These are phyloP conservation scores for Pyrrhoderma lamaoense DNA, from an alignment of 1,284 basidiomycete species.

Conservation along the genomic window DNA sequence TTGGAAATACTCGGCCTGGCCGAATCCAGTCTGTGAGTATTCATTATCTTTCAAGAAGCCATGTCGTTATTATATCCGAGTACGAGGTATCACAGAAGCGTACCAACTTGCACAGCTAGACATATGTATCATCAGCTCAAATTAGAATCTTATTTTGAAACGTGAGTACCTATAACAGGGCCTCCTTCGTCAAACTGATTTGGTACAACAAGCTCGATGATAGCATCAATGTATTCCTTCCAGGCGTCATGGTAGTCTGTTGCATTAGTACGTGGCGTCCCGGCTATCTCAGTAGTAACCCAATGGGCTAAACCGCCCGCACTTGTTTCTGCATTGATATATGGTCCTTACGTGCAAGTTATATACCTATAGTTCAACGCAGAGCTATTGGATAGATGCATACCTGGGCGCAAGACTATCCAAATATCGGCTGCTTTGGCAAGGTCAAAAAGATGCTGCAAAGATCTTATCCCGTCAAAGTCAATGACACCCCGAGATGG, in stretches of 20 bases:
- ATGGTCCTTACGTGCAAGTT: conserved; percentile 29
- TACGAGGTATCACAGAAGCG: conserved; percentile 13
- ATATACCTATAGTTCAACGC: too few relatives aligned
- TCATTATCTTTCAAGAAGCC: conserved; percentile 60
- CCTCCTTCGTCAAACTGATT: conserved; percentile 67
- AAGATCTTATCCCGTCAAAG: conserved; percentile 59
- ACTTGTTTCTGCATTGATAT: conserved; percentile 78
- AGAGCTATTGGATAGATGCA: background rate
- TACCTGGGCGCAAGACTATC: conserved; percentile 40
- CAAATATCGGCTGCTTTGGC: conserved; percentile 39
- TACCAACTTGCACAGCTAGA: conserved; percentile 61
- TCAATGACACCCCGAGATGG: conserved; percentile 67
- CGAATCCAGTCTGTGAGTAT: conserved; percentile 44
- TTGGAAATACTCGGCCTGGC: conserved; percentile 56
- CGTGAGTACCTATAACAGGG: conserved; percentile 52
- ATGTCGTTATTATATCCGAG: background rate
- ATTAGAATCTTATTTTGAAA: background rate
- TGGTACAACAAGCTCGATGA: conserved; percentile 51
- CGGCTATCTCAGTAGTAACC: conserved; percentile 62
- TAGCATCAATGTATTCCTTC: conserved; percentile 59
- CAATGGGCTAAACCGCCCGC: conserved; percentile 77
- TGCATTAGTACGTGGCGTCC: conserved; percentile 60
- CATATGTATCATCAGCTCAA: background rate
- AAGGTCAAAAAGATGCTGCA: conserved; percentile 52
- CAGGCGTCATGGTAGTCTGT: conserved; percentile 63